Conservation (phyloP, 306 rosid species). For the Citrullus amarus region DNA sequence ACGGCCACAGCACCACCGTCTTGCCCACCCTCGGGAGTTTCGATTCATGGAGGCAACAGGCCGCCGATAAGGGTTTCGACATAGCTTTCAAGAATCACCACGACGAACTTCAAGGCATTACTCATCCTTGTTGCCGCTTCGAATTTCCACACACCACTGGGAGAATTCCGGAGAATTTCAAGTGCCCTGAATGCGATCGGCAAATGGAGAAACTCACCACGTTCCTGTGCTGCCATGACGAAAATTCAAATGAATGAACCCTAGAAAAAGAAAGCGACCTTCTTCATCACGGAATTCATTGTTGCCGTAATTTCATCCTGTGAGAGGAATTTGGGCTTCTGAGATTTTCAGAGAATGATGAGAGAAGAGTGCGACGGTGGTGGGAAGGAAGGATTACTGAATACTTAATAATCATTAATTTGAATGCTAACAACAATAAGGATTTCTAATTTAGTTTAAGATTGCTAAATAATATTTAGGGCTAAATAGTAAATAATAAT, state of each 20-base stretch:
- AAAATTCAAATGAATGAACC: neutral
- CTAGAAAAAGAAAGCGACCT: neutral
- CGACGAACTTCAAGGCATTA: slow-evolving; percentile 12
- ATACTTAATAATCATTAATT: neutral
- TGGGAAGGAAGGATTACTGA: neutral
- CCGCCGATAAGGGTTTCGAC: slow-evolving; percentile 27
- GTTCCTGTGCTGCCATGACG: slow-evolving; percentile 46
- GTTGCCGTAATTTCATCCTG: neutral
- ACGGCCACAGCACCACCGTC: slow-evolving; percentile 31
- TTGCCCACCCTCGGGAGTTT: slow-evolving; percentile 25
- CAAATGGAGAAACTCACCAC: slow-evolving; percentile 40
- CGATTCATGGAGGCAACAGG: slow-evolving; percentile 32
- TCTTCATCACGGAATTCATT: neutral
- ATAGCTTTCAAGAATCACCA: slow-evolving; percentile 21
- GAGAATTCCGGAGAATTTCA: slow-evolving; percentile 5
- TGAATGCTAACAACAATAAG: neutral
- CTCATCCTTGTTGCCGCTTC: slow-evolving; percentile 13
- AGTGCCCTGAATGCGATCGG: slow-evolving; percentile 17
- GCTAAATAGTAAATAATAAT: too few species aligned
- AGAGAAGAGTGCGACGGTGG: too few species aligned
- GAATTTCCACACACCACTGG: slow-evolving; percentile 7
- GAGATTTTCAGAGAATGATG: neutral
- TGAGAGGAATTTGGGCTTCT: neutral
- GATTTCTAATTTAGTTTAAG: neutral
- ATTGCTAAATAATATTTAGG: too few species aligned